Percentiles rank a stretch among this genome's conserved stretches.
Evolutionary conservation across 805 yeast genomes (phyloP).

Genomic region (Dipodascus geniculatus): DNA sequence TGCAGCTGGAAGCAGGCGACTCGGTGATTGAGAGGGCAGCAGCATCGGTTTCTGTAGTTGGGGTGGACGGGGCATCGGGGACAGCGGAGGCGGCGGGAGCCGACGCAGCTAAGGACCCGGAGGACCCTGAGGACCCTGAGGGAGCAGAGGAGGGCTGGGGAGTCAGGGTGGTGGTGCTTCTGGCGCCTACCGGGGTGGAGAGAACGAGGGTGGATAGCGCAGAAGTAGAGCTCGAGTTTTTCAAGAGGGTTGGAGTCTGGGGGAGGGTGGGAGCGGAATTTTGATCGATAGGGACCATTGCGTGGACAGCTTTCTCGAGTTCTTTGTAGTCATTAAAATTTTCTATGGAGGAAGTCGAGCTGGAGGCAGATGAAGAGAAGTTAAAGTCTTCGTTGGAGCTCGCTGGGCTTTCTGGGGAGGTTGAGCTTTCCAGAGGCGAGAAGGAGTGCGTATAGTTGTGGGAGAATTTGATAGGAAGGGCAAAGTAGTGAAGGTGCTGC

Average conservation of each 20-base stretch:
- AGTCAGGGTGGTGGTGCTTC: background rate
- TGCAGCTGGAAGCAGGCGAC: background rate
- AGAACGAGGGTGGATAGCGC: background rate
- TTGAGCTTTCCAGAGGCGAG: background rate
- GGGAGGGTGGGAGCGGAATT: background rate
- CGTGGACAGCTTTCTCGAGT: slow-evolving; percentile 1
- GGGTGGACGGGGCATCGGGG: background rate
- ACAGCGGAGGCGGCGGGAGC: background rate
- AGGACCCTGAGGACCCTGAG: background rate
- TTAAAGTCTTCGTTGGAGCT: slow-evolving; percentile 1
- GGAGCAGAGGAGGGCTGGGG: background rate
- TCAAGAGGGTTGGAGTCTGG: background rate
- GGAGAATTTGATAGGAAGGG: background rate
- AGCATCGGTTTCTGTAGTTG: background rate
- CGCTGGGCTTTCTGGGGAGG: background rate
- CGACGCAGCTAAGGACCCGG: background rate
- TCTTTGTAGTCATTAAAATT: slow-evolving; percentile 1
- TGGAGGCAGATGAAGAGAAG: background rate
- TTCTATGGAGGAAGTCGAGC: slow-evolving; percentile 4
- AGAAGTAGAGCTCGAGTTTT: background rate
- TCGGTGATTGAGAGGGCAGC: background rate
- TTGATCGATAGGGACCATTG: slow-evolving; percentile 2
- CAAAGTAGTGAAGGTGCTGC: background rate
- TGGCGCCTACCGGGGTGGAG: background rate
- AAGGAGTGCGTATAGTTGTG: background rate